phyloP scores from a whole-genome alignment of 441 rosid genomes.

The Breynia disticha region DNA sequence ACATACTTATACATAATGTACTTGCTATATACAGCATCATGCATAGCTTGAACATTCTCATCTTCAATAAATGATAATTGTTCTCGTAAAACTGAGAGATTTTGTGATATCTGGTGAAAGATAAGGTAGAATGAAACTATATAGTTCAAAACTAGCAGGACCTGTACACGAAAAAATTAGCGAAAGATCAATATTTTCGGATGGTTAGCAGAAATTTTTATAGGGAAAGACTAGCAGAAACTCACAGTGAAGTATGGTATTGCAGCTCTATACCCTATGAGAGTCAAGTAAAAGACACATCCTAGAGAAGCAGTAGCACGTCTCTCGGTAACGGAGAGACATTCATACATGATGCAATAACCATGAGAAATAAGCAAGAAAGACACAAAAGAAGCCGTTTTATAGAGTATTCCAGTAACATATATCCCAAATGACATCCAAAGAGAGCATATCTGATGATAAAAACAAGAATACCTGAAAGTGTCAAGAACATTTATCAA shows the following conservation, averaged over 20 bases:
- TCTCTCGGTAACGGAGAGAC: slow-evolving; percentile 62
- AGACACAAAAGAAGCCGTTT: slow-evolving; percentile 78
- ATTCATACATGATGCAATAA: slow-evolving; percentile 77
- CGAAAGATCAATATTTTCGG: not conserved
- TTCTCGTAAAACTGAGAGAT: slow-evolving; percentile 51
- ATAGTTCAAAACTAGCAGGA: slow-evolving; percentile 69
- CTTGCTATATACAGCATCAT: slow-evolving; percentile 64
- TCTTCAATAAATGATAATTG: slow-evolving; percentile 68
- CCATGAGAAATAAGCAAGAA: slow-evolving; percentile 89
- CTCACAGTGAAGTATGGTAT: slow-evolving; percentile 84
- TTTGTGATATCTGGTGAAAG: slow-evolving; percentile 72
- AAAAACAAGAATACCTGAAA: slow-evolving; percentile 83
- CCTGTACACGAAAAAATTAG: slow-evolving; percentile 29
- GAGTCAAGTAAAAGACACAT: slow-evolving; percentile 71
- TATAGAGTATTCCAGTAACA: slow-evolving; percentile 84
- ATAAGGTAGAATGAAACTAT: slow-evolving; percentile 65
- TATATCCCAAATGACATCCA: slow-evolving; percentile 96
- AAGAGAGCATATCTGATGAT: slow-evolving; percentile 67
- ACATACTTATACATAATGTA: slow-evolving; percentile 82
- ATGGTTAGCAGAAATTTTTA: slow-evolving; percentile 4
- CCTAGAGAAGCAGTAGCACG: slow-evolving; percentile 81
- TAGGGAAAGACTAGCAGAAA: slow-evolving; percentile 5
- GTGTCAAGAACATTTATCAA: not conserved
- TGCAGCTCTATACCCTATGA: slow-evolving; percentile 83
- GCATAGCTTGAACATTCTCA: slow-evolving; percentile 74